Conservation (phyloP, 768 basidiomycete genomes). For the Lanmaoa rubissima region DNA sequence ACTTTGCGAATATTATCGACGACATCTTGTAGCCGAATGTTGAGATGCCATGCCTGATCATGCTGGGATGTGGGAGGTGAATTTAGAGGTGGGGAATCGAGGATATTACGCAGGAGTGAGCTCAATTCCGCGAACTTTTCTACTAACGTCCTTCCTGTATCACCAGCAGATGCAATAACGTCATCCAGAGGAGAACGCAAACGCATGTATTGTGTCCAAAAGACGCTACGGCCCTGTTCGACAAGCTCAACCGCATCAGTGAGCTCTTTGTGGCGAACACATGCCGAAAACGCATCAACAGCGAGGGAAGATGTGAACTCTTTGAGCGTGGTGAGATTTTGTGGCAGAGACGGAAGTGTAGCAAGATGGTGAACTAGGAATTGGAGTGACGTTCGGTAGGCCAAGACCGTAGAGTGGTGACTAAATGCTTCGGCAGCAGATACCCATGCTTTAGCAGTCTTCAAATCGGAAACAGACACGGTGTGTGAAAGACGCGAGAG, state of each 20-base stretch:
- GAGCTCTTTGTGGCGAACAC: constrained; percentile 7
- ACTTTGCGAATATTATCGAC: constrained; percentile 16
- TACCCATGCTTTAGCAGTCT: background rate
- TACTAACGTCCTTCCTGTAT: background rate
- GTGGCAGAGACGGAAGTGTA: background rate
- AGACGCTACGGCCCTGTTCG: constrained; percentile 21
- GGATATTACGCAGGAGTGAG: background rate
- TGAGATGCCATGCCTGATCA: constrained; percentile 1
- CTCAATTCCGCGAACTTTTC: background rate
- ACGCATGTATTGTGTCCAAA: constrained; percentile 20
- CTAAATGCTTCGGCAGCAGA: background rate
- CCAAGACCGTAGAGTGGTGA: constrained; percentile 8
- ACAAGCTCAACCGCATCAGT: constrained; percentile 31
- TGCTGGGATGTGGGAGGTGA: background rate
- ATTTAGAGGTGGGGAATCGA: background rate
- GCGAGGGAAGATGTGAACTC: background rate
- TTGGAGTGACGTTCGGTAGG: constrained; percentile 9
- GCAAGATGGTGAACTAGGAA: constrained; percentile 8
- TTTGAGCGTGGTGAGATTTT: background rate
- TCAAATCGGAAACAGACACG: background rate
- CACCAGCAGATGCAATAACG: background rate
- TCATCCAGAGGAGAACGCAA: constrained; percentile 7
- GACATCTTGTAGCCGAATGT: background rate
- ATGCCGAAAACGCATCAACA: constrained; percentile 10
- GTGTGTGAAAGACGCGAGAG: background rate